phyloP scores from a whole-genome alignment of 2,329 filamentous ascomycete genomes.

The Sporothrix luriei region DNA sequence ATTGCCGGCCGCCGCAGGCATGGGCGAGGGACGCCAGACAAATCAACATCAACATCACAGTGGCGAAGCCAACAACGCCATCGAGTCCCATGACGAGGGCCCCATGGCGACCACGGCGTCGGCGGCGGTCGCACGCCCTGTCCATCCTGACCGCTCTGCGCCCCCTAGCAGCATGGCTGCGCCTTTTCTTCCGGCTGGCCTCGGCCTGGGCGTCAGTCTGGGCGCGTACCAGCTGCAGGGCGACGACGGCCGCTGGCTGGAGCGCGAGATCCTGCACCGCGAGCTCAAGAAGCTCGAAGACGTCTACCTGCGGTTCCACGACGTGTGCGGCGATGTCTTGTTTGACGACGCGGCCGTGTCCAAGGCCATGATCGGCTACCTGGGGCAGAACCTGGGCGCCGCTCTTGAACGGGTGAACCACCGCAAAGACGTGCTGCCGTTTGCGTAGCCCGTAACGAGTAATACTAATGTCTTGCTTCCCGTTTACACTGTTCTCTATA shows the following conservation, averaged over 20 bases:
- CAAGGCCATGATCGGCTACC: conserved; percentile 51
- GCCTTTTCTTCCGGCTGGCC: too few relatives aligned
- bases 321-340: conserved; percentile 45
- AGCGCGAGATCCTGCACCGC: conserved; percentile 53
- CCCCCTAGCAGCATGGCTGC: too few relatives aligned
- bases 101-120: background rate
- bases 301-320: conserved; percentile 50
- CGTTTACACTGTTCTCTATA: background rate
- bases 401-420: conserved; percentile 49
- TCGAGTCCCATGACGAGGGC: background rate
- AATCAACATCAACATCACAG: too few relatives aligned
- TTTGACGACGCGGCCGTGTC: conserved; percentile 50
- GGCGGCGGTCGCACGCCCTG: background rate
- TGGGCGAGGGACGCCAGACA: background rate
- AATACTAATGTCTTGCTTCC: background rate
- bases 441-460: conserved; percentile 34
- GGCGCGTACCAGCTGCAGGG: conserved; percentile 51
- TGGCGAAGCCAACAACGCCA: background rate
- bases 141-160: background rate
- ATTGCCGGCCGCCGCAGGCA: too few relatives aligned
- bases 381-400: conserved; percentile 49
- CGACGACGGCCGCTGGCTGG: conserved; percentile 52
- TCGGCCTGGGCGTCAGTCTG: conserved; percentile 47
- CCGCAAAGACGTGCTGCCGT: conserved; percentile 43
- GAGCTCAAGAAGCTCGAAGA: conserved; percentile 54